Evolutionary conservation across 495 filamentous ascomycete genomes (phyloP), one percentile per base, ranked within the genome.

Genomic region (Aspergillus olivimuriae): DNA sequence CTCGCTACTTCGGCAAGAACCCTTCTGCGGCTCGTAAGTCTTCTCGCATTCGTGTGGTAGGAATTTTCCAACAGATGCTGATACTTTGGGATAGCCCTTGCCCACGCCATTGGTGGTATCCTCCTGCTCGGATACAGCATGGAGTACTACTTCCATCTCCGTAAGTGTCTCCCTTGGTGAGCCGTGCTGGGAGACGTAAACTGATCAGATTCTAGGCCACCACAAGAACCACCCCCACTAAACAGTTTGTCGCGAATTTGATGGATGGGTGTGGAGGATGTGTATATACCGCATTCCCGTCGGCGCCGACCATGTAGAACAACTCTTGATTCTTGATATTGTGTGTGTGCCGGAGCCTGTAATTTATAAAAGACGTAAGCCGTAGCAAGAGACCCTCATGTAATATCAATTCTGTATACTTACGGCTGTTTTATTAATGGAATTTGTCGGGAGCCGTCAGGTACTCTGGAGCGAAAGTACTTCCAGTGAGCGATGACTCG

Each of bases 171-270:
- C 50, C 19, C 10, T 18, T 34, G 8, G 3, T 2, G 10, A 21
- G n/a, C 12, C 4, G 22, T n/a, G 14, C 17, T 10, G 2, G 1
- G 0, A 0, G 34, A 24, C 21, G 33, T 34, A n/a, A n/a, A 41
- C 61, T 63, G 44, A 58, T 37, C 34, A 28, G 14, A 15, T 26
- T 21, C 30, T 53, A 97, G 91, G 91, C 51, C 89, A 95, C 77
- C 89, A 95, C 84, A 97, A 97, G 85, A 95, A 96, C 82, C 89
- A 97, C 65, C 85, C 88, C 54, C 91, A 97, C 76, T 97, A 90
- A 76, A 61, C 52, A 48, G 42, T 55, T 57, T 34, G 32, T 37
- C 54, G 43, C 39, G 46, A 23, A 43, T 28, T 49, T 47, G n/a
- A n/a, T 49, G 47, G 16, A 34, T 40, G 53, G 45, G 45, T 39